phyloP scores from a whole-genome alignment of 208 protist genomes.

The Leishmania gerbilli region DNA sequence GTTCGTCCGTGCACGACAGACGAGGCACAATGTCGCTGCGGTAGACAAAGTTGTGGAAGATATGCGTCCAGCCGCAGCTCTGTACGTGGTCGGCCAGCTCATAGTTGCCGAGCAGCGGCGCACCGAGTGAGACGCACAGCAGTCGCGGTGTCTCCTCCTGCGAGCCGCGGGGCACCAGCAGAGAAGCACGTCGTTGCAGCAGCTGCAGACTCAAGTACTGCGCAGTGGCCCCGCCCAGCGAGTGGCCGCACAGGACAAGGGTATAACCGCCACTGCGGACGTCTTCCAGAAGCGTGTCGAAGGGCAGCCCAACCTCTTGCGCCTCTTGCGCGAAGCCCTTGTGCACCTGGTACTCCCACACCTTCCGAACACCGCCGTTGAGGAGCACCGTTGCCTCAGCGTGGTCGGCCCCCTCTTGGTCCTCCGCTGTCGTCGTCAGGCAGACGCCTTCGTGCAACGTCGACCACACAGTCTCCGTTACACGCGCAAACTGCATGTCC shows the following conservation, averaged over 20 bases:
- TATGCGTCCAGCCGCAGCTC: slow-evolving; percentile 46
- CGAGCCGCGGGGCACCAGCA: slow-evolving; percentile 25
- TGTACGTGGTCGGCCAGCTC: slow-evolving; percentile 57
- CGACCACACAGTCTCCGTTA: slow-evolving; percentile 37
- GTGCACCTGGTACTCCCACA: slow-evolving; percentile 67
- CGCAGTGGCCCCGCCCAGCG: slow-evolving; percentile 72
- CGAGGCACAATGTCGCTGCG: slow-evolving; percentile 73
- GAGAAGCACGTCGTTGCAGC: slow-evolving; percentile 34
- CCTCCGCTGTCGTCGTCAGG: not conserved
- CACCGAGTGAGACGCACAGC: slow-evolving; percentile 72
- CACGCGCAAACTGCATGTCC: slow-evolving; percentile 44
- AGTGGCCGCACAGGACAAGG: slow-evolving; percentile 81
- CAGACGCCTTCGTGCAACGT: slow-evolving; percentile 42
- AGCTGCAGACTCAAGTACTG: slow-evolving; percentile 63
- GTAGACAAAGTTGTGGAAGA: slow-evolving; percentile 82
- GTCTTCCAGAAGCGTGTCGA: slow-evolving; percentile 56
- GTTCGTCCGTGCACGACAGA: slow-evolving; percentile 58
- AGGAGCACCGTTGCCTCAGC: slow-evolving; percentile 12
- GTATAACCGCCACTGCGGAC: slow-evolving; percentile 55
- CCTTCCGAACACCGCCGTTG: slow-evolving; percentile 46
- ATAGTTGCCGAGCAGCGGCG: slow-evolving; percentile 75
- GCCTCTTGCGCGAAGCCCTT: slow-evolving; percentile 69
- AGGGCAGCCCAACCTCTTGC: slow-evolving; percentile 40
- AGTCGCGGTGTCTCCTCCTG: slow-evolving; percentile 31
- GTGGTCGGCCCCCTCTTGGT: not conserved